A percentile compares a stretch with the other conserved stretches of the same genome.
Evolutionary conservation across 371 early-diverging fungal genomes (phyloP).

Genomic region (Chytridiales sp.): DNA sequence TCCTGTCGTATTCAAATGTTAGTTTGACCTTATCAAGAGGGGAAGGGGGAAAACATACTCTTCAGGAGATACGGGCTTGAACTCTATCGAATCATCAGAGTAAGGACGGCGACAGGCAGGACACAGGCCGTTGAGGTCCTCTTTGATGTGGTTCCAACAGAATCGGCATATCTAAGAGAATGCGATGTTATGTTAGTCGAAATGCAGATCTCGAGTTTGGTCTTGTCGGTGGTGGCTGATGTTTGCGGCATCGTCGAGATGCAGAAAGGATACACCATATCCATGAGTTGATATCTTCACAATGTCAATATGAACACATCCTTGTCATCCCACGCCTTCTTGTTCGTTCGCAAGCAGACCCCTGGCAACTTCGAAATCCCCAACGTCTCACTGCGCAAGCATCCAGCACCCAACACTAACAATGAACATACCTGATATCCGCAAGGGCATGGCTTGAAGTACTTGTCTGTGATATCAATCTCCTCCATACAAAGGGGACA

Average conservation of each 20-base stretch:
- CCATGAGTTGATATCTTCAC: too few relatives aligned
- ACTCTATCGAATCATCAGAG: slow-evolving; percentile 84
- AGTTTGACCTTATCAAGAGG: too few relatives aligned
- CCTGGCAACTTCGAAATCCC: slow-evolving; percentile 7
- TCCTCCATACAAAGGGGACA: slow-evolving; percentile 98
- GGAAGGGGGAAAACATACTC: slow-evolving; percentile 55
- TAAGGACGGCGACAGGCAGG: slow-evolving; percentile 79
- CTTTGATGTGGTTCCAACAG: slow-evolving; percentile 96
- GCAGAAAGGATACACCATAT: neutral
- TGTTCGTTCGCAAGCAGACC: neutral
- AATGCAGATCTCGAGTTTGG: too few relatives aligned
- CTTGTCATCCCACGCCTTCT: too few relatives aligned
- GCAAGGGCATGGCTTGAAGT: slow-evolving; percentile 95
- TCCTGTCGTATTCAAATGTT: slow-evolving; percentile 29
- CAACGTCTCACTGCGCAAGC: too few relatives aligned
- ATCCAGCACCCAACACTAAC: too few relatives aligned
- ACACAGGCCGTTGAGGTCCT: slow-evolving; percentile 87
- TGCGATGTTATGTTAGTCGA: too few relatives aligned
- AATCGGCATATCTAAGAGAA: slow-evolving; percentile 90
- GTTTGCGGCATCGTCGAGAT: too few relatives aligned
- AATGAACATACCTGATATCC: slow-evolving; percentile 88
- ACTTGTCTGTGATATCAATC: slow-evolving; percentile 89
- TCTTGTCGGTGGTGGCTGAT: too few relatives aligned
- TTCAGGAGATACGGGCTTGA: slow-evolving; percentile 83
- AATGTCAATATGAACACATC: too few relatives aligned